Evolutionary conservation across 2,329 filamentous ascomycete species (phyloP).

Genomic region (Aspergillus tubingensis): DNA sequence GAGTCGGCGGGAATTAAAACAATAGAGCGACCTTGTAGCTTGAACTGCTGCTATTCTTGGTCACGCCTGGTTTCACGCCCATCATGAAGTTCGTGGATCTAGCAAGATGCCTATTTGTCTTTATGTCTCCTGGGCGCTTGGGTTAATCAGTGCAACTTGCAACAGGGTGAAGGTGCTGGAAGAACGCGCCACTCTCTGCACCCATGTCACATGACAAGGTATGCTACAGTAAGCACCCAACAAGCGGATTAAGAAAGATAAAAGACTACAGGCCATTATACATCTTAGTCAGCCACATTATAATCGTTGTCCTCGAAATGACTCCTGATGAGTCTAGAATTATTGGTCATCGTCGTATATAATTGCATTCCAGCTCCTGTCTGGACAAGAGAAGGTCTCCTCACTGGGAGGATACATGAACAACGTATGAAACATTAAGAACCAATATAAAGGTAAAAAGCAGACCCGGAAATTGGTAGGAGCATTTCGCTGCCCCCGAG

Average conservation of each 20-base stretch:
- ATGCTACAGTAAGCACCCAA: background rate
- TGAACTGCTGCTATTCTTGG: background rate
- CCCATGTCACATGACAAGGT: background rate
- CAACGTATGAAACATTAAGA: constrained; percentile 8
- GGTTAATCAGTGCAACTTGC: background rate
- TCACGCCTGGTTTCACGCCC: too few relatives aligned
- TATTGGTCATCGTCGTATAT: constrained; percentile 20
- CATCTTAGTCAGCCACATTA: constrained; percentile 20
- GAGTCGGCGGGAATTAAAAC: constrained; percentile 4
- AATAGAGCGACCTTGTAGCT: background rate
- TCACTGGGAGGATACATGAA: constrained; percentile 3
- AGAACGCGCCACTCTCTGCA: background rate
- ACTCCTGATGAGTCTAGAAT: constrained; percentile 15
- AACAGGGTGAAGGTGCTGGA: background rate
- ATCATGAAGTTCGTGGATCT: background rate
- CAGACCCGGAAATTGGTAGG: constrained; percentile 9
- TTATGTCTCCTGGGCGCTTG: background rate
- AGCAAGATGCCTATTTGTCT: background rate
- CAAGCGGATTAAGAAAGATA: background rate
- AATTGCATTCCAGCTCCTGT: constrained; percentile 8
- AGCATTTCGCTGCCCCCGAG: constrained; percentile 11
- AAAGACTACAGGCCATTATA: background rate
- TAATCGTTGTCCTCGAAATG: constrained; percentile 15
- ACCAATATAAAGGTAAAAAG: background rate
- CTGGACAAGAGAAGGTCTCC: constrained; percentile 5